Conservation (phyloP, 2,329 filamentous ascomycete genomes). For the Hymenoscyphus infarciens region DNA sequence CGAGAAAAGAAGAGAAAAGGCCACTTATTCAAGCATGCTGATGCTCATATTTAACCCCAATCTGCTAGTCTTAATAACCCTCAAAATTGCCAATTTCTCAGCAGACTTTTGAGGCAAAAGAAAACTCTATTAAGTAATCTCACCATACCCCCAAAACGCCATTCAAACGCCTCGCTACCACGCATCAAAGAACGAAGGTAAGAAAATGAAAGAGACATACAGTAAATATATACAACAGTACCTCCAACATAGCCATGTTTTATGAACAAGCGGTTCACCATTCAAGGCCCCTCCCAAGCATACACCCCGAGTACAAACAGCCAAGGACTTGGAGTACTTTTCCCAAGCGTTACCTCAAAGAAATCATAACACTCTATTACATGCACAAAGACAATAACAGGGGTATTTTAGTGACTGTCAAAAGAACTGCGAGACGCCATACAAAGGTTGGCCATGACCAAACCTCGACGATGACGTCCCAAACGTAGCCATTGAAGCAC, state of each 20-base stretch:
- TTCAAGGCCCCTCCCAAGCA: background rate
- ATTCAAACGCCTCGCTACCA: background rate
- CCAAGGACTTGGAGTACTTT: background rate
- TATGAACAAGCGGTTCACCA: background rate
- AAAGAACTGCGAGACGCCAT: background rate
- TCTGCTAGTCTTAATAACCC: too few relatives aligned
- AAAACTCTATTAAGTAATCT: too few relatives aligned
- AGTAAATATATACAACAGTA: background rate
- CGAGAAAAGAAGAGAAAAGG: too few relatives aligned
- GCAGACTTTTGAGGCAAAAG: too few relatives aligned
- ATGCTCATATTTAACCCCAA: too few relatives aligned
- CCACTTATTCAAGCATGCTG: too few relatives aligned
- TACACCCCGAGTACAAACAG: background rate
- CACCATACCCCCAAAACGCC: background rate
- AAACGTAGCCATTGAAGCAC: slow-evolving; percentile 4
- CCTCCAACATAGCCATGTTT: background rate
- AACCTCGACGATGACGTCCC: slow-evolving; percentile 5
- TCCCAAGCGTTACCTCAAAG: background rate
- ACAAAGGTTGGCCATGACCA: background rate
- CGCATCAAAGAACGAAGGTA: background rate
- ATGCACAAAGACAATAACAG: background rate
- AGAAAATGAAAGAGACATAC: background rate
- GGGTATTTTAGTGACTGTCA: background rate
- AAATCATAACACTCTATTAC: background rate
- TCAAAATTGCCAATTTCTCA: too few relatives aligned